Evolutionary conservation across 208 protist genomes (phyloP).

Genomic region (Leishmania tropica): DNA sequence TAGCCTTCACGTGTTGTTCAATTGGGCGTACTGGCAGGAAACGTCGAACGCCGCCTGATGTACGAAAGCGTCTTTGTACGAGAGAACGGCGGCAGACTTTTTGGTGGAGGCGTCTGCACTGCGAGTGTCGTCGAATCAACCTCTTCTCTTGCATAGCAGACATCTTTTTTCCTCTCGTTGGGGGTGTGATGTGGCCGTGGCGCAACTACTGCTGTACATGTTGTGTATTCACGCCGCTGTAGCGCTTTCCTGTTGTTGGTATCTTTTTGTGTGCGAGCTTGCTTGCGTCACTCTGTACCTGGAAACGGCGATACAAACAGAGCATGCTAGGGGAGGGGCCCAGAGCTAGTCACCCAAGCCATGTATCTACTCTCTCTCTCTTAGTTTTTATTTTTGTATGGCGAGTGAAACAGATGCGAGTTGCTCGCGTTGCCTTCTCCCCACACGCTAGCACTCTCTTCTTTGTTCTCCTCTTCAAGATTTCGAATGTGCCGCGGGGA

Average conservation of each 20-base stretch:
- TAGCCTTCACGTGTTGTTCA: slow-evolving; percentile 63
- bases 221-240: neutral
- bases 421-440: neutral
- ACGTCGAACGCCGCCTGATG: neutral
- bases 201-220: neutral
- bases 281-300: too few relatives aligned
- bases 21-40: slow-evolving; percentile 71
- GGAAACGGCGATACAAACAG: neutral
- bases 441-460: neutral
- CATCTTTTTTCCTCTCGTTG: neutral
- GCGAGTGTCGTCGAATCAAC: neutral
- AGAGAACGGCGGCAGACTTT: neutral
- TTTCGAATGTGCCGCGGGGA: neutral
- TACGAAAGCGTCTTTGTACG: neutral
- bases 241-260: neutral
- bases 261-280: neutral
- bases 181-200: neutral
- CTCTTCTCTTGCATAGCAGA: neutral
- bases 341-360: slow-evolving; percentile 3
- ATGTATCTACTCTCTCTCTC: neutral
- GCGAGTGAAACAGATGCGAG: neutral
- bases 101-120: neutral
- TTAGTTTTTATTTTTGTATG: neutral
- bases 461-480: neutral
- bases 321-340: neutral